Evolutionary conservation across 768 basidiomycete genomes (phyloP), one percentile per base, ranked within the genome.

Genomic region (Suillus discolor): DNA sequence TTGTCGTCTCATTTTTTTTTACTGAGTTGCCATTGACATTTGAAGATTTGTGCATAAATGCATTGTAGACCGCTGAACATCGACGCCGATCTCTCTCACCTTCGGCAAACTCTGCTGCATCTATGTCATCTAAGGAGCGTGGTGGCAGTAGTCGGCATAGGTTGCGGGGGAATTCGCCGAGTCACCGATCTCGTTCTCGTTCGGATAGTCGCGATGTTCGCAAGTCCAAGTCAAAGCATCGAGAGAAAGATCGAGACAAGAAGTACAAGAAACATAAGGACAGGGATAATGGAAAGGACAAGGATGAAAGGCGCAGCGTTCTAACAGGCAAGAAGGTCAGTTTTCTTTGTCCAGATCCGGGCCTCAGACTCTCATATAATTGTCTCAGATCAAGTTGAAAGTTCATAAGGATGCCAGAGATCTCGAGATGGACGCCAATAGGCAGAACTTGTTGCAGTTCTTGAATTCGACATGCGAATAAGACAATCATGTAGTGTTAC

Each of bases 251-350:
- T 2, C 78, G 69, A 65, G 77, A 78, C 38, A 79, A 72, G 71
- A 81, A 77, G 67, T 70, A 73, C 41, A 81, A 72, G 67, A 79
- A 80, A 20, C 77, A 78, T 68, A 77, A 72, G 61, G 73, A 77
- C 8, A 78, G 74, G 42, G 73, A 74, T 34, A 77, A 66, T 65
- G 76, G 78, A 36, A 81, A 75, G 59, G 79, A 79, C 45, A 77
- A 78, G 65, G 82, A 83, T 18, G 85, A 85, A 64, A 76, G 81
- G 54, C 78, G 86, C 25, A 89, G 87, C 68, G 77, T 86, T 36
- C 68, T 89, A 66, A 89, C 87, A 4, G 87, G 87, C 0, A 88
- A 88, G 71, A 88, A 87, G 84, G 87, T 84, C 31, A 25, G 61
- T 64, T 53, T 45, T 60, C 28, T 34, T 36, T 45, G n/a, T 18